These are phyloP conservation scores for Starmerella ratchasimensis DNA, from an alignment of 805 yeast species.

Conservation along the genomic window DNA sequence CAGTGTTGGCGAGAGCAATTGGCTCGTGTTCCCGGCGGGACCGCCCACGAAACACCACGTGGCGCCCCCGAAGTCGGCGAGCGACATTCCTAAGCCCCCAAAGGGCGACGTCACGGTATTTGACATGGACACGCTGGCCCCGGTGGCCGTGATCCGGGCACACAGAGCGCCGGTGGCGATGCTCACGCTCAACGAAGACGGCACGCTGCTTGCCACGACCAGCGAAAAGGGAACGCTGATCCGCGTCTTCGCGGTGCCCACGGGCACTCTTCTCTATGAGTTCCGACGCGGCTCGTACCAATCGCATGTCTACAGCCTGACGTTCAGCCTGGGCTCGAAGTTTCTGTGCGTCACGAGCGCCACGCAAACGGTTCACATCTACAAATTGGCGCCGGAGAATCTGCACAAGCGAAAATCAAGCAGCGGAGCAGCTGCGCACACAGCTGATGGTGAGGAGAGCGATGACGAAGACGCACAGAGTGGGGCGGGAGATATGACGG, in stretches of 20 bases:
- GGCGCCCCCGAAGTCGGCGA: conserved; percentile 10
- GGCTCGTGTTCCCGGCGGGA: conserved; percentile 42
- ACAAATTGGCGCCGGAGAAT: conserved; percentile 25
- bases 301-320: conserved; percentile 61
- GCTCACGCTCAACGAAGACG: conserved; percentile 57
- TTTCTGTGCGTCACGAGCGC: conserved; percentile 74
- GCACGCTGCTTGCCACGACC: conserved; percentile 73
- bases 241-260: conserved; percentile 57
- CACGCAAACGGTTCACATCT: conserved; percentile 86
- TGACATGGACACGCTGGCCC: conserved; percentile 60
- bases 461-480: conserved; percentile 1
- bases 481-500: background rate
- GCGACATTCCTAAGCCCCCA: conserved; percentile 18
- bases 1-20: conserved; percentile 36
- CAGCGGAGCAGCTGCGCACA: background rate
- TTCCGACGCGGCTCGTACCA: conserved; percentile 80
- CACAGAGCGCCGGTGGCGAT: conserved; percentile 67
- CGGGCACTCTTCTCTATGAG: conserved; percentile 44
- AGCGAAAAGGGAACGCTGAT: conserved; percentile 83
- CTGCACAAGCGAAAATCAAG: background rate
- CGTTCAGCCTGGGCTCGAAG: conserved; percentile 56
- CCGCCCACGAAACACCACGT: conserved; percentile 20
- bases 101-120: conserved; percentile 64
- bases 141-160: conserved; percentile 70
- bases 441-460: background rate